Evolutionary conservation across 495 filamentous ascomycete species (phyloP).

Genomic region (Daldinia caldariorum): DNA sequence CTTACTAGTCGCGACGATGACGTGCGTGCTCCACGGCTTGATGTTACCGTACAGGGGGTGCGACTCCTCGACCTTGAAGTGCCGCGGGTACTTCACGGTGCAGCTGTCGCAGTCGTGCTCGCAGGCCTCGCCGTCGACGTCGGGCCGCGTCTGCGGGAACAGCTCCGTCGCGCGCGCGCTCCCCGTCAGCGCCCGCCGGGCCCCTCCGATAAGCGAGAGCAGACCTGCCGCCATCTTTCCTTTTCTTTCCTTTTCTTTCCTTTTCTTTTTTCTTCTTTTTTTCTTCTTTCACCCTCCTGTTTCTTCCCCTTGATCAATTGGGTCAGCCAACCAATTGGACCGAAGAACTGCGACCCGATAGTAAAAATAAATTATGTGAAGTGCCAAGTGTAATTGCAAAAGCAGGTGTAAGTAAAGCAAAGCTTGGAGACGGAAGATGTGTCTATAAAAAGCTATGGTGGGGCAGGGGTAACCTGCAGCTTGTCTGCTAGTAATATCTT

Average conservation of each 20-base stretch:
- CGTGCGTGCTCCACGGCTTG: slow-evolving; percentile 87
- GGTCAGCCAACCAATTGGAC: neutral
- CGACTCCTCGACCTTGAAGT: slow-evolving; percentile 76
- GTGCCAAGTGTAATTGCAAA: no score
- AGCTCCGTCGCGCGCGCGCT: slow-evolving; percentile 68
- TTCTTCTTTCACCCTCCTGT: neutral
- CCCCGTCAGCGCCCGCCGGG: slow-evolving; percentile 63
- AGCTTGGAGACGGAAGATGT: neutral
- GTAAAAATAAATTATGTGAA: no score
- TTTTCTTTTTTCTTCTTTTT: neutral
- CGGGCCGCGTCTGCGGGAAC: slow-evolving; percentile 72
- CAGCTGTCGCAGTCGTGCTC: slow-evolving; percentile 89
- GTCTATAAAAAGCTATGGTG: neutral
- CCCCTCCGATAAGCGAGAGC: slow-evolving; percentile 56
- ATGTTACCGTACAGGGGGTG: slow-evolving; percentile 87
- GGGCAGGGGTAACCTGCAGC: slow-evolving; percentile 13
- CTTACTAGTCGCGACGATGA: slow-evolving; percentile 94
- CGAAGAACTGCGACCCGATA: no score
- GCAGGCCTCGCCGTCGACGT: slow-evolving; percentile 89
- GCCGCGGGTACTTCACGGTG: slow-evolving; percentile 74
- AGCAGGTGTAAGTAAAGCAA: no score
- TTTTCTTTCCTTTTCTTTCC: slow-evolving; percentile 2
- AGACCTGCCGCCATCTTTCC: slow-evolving; percentile 49
- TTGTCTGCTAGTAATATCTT: no score
- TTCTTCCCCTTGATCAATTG: neutral